Percentiles rank a stretch among this genome's conserved stretches.
phyloP scores from a whole-genome alignment of 2,329 filamentous ascomycete genomes.

The Incumbomyces delicatus region DNA sequence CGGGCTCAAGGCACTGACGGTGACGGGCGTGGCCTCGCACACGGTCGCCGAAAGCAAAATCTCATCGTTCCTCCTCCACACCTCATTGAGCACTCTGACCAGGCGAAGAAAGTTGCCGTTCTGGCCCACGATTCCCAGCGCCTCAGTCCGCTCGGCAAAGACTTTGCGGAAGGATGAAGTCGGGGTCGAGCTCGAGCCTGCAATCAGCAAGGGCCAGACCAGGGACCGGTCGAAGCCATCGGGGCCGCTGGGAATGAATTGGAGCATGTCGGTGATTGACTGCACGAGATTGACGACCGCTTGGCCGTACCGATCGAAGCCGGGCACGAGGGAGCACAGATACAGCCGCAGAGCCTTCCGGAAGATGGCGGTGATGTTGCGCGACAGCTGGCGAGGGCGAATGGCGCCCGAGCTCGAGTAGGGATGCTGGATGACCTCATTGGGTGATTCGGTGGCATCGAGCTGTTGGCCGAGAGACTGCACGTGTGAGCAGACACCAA shows the following conservation, averaged over 20 bases:
- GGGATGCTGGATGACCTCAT: constrained; percentile 51
- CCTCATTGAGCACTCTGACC: constrained; percentile 65
- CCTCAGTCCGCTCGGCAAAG: constrained; percentile 63
- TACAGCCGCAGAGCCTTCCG: constrained; percentile 89
- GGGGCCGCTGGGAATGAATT: constrained; percentile 70
- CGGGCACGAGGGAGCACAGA: constrained; percentile 88
- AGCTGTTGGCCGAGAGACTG: constrained; percentile 80
- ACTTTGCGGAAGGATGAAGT: constrained; percentile 66
- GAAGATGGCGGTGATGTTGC: constrained; percentile 85
- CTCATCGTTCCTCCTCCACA: constrained; percentile 69
- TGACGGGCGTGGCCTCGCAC: constrained; percentile 21
- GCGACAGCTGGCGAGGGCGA: constrained; percentile 70
- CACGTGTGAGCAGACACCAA: constrained; percentile 80
- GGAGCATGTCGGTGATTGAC: constrained; percentile 65
- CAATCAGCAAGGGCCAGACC: constrained; percentile 86
- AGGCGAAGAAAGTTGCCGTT: constrained; percentile 82
- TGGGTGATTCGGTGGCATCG: constrained; percentile 59
- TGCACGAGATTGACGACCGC: constrained; percentile 69
- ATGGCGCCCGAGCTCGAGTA: constrained; percentile 59
- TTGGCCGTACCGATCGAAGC: constrained; percentile 64
- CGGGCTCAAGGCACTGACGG: constrained; percentile 14
- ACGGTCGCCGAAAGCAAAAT: constrained; percentile 28
- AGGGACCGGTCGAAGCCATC: constrained; percentile 82
- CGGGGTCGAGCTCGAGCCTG: constrained; percentile 65
- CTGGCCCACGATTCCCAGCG: constrained; percentile 65